Conservation (phyloP, 257 asterid genomes). For the Ehretia macrophylla region DNA sequence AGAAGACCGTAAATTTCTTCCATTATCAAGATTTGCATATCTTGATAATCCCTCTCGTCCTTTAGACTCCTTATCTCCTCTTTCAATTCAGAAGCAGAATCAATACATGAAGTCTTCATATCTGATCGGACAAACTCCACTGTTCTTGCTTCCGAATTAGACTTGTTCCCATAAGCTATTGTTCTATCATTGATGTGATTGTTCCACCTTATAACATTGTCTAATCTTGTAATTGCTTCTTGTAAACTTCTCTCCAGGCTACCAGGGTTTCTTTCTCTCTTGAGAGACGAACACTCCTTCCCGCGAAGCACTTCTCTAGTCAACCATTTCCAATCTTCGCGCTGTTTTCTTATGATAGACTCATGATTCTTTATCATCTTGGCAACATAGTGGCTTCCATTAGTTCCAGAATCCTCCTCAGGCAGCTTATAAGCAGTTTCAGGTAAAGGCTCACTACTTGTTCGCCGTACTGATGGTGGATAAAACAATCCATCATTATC, state of each 20-base stretch:
- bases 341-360: conserved; percentile 34
- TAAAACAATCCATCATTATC: background rate
- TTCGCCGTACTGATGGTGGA: conserved; percentile 9
- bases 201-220: conserved; percentile 26
- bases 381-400: conserved; percentile 31
- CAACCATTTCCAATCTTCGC: conserved; percentile 18
- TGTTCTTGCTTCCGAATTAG: conserved; percentile 5
- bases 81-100: conserved; percentile 12
- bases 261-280: conserved; percentile 24
- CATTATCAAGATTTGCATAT: conserved; percentile 29
- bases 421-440: conserved; percentile 10
- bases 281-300: conserved; percentile 18
- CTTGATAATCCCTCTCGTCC: conserved; percentile 30
- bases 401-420: conserved; percentile 17
- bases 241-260: conserved; percentile 30
- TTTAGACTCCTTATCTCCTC: conserved; percentile 21
- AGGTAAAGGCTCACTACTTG: conserved; percentile 40
- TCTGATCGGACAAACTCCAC: conserved; percentile 4
- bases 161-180: background rate
- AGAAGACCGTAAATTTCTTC: conserved; percentile 43
- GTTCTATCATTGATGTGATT: conserved; percentile 9
- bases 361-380: conserved; percentile 45
- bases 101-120: background rate
- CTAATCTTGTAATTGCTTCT: conserved; percentile 32
- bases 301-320: conserved; percentile 14